Evolutionary conservation across 805 yeast genomes (phyloP), one percentile per base, ranked within the genome.

Genomic region (Ogataea glucozyma): DNA sequence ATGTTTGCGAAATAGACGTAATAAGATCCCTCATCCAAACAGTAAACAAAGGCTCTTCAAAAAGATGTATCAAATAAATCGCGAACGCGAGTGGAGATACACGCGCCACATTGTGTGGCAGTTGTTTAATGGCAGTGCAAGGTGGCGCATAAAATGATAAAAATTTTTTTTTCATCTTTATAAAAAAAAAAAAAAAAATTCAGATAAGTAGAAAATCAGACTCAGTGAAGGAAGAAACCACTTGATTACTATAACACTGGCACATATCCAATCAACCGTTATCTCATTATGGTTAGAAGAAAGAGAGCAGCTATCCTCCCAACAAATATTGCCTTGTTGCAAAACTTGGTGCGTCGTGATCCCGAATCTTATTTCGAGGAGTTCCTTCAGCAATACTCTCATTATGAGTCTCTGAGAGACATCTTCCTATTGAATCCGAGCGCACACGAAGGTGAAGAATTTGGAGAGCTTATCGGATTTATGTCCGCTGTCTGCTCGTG

Each of bases 361-460:
- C 97, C 99, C 2, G 85, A 78, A 54, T 90, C 98, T 0, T 93
- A 93, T 62, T 80, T 81, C 46, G 99, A 93, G 65, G 99, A 93
- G 65, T 93, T 93, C 64, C 64, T 85, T 29, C 93, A 89, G 56
- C 99, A 93, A 62, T 88, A 84, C 61, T 79, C 93, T 40, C 98
- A 93, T 64, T 93, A 93, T 65, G 89, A 85, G 61, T 86, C 98
- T 2, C 69, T 89, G 45, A 73, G 96, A 64, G 98, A 91, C 57
- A 85, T 93, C 46, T 88, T 86, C 58, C 69, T 88, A 62, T 68
- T 83, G 48, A 85, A 85, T 62, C 89, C 90, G 7, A 53, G 67
- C 2, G 76, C 80, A 21, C 77, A 77, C 40, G 78, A 78, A 23
- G 75, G 76, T 46, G 82, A 77, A 29, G 85, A 83, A 52, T 86